A percentile compares a stretch with the other conserved stretches of the same genome.
phyloP scores from a whole-genome alignment of 1,139 yeast species.

The Candida sojae region DNA sequence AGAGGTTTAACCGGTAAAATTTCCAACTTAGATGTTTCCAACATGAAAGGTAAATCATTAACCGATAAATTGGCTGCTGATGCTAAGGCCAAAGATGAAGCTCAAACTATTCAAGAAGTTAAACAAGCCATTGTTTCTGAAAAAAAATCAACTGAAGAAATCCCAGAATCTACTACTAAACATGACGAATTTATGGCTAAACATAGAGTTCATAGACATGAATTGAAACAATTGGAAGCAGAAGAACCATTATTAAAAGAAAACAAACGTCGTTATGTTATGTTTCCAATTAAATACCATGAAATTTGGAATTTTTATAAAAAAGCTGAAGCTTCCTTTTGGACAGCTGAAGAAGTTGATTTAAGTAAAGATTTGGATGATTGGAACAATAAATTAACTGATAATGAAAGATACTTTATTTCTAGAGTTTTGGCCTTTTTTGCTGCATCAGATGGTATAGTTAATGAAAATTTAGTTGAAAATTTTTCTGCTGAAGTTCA shows the following conservation, averaged over 20 bases:
- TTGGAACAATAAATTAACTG: constrained; percentile 84
- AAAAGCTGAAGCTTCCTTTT: constrained; percentile 98
- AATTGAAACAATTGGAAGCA: constrained; percentile 72
- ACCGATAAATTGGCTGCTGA: constrained; percentile 50
- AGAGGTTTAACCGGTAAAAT: constrained; percentile 52
- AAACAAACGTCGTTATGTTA: constrained; percentile 86
- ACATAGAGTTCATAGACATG: constrained; percentile 70
- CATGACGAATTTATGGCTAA: constrained; percentile 58
- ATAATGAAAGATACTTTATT: constrained; percentile 87
- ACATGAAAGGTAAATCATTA: constrained; percentile 35
- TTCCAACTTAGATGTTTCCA: constrained; percentile 41
- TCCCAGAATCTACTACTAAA: constrained; percentile 18
- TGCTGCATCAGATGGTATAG: constrained; percentile 98
- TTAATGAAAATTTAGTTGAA: constrained; percentile 94
- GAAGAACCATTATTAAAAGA: constrained; percentile 89
- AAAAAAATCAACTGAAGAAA: constrained; percentile 19
- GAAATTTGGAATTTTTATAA: constrained; percentile 99
- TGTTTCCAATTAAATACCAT: constrained; percentile 96
- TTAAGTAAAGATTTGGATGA: constrained; percentile 86
- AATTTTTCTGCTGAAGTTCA: constrained; percentile 97
- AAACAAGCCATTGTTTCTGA: constrained; percentile 19
- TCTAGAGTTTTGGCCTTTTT: constrained; percentile 95
- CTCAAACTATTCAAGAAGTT: constrained; percentile 27
- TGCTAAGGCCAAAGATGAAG: constrained; percentile 43
- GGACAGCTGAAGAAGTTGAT: constrained; percentile 99